Base-by-base conservation (phyloP, 108 stramenopile species). In the Asterionellopsis glacialis region DNA sequence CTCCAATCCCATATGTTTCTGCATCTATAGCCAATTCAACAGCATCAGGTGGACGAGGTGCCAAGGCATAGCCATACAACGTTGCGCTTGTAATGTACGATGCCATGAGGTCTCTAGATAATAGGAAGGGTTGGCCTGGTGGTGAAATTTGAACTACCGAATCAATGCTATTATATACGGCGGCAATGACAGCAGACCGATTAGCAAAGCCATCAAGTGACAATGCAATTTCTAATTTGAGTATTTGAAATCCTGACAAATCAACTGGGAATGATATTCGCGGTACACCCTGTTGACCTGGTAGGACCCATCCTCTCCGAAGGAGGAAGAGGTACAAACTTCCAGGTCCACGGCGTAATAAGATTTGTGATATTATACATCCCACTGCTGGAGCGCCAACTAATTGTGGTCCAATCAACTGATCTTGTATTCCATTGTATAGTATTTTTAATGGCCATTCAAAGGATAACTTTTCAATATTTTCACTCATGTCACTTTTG, bases 11-110 rank as follows among this genome's bases (percentile, higher is more conserved):
- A 64, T 77, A 90, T 40, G 71, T 42, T 40, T 73, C 77, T 19
- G 83, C 82, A 59, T 91, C 89, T 23, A 85, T 68, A n/a, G 89
- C 83, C 9, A 91, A 70, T 52, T 87, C 79, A 27, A 91, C 71
- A 0, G 83, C 84, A 77, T 91, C 89, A 0, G 89, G 78, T 6
- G 89, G 77, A 15, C 85, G 59, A 18, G 85, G 85, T 1, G 82
- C 72, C 38, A 87, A 65, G 23, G 73, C 41, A 56, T 82, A 84
- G 18, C 89, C 89, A 68, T 84, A 75, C 12, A 91, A 59, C 44
- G 75, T 70, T 11, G 79, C 89, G 23, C 78, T 65, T 11, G 70
- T 54, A n/a, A 73, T 51, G 56, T 85, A 91, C 51, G 85, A 76
- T 23, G 75, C 64, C 11, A 91, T 65, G 5, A 91, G 64, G 56